Percentiles rank a stretch among this genome's conserved stretches.
phyloP scores from a whole-genome alignment of 148 eudicot species.

The Rhododendron vialii region DNA sequence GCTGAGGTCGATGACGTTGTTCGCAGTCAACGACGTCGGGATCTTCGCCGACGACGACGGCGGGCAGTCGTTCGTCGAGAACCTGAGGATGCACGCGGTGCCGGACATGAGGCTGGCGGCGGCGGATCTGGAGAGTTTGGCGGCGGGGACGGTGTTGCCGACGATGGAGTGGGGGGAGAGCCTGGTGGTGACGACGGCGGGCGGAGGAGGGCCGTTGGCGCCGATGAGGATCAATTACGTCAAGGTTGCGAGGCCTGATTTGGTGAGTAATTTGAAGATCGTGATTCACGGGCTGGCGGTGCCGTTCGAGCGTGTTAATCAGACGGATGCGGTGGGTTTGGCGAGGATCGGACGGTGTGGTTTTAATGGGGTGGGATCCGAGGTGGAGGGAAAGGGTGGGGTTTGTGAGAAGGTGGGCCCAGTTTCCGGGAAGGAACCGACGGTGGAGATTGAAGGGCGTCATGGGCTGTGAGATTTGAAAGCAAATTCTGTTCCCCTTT shows the following conservation, averaged over 20 bases:
- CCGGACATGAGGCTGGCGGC: constrained; percentile 49
- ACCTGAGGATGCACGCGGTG: constrained; percentile 59
- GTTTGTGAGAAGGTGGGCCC: background rate
- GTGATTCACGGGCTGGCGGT: constrained; percentile 60
- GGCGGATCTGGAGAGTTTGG: constrained; percentile 51
- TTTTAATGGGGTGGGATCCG: background rate
- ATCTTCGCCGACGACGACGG: constrained; percentile 43
- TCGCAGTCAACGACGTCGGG: constrained; percentile 39
- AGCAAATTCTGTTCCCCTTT: too few species aligned
- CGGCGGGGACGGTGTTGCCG: constrained; percentile 40
- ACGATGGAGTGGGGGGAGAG: constrained; percentile 54
- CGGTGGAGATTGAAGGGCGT: constrained; percentile 8
- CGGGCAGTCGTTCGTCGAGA: constrained; percentile 41
- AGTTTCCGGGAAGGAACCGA: background rate
- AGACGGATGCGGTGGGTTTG: constrained; percentile 11
- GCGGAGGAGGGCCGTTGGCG: constrained; percentile 48
- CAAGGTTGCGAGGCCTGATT: constrained; percentile 48
- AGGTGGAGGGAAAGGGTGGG: background rate
- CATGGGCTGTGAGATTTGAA: background rate
- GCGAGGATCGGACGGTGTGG: background rate
- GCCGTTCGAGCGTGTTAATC: constrained; percentile 15
- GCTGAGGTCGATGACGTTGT: constrained; percentile 13
- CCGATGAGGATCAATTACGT: constrained; percentile 75
- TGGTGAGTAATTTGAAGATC: constrained; percentile 59
- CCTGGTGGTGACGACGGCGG: constrained; percentile 53